These are phyloP conservation scores for Novymonas esmeraldas DNA, from an alignment of 208 protist genomes.

Conservation along the genomic window DNA sequence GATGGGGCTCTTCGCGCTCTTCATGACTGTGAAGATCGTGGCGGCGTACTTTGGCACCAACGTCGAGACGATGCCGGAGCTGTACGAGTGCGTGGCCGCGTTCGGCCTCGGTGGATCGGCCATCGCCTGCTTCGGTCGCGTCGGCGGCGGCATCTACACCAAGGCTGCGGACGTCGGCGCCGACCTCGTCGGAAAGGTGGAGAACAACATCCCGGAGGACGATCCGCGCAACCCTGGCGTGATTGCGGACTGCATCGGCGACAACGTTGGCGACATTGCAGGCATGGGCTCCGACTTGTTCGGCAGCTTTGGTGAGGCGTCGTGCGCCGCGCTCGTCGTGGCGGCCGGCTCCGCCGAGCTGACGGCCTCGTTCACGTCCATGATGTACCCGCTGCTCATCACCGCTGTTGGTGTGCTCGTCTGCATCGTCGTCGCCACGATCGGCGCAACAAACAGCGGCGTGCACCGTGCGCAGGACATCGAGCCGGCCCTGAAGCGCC, in stretches of 20 bases:
- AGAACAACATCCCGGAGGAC: constrained; percentile 96
- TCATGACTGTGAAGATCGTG: constrained; percentile 68
- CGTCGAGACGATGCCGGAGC: constrained; percentile 42
- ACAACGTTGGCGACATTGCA: constrained; percentile 96
- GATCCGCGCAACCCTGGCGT: constrained; percentile 96
- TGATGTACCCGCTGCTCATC: constrained; percentile 92
- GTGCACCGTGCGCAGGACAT: constrained; percentile 66
- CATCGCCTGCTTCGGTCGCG: constrained; percentile 95
- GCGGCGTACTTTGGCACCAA: constrained; percentile 59
- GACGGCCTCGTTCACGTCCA: constrained; percentile 61
- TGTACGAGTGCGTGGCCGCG: constrained; percentile 90
- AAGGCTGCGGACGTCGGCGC: constrained; percentile 96
- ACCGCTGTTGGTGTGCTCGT: constrained; percentile 77
- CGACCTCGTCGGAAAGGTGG: constrained; percentile 96
- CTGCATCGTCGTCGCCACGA: constrained; percentile 69
- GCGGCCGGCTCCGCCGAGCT: constrained; percentile 68
- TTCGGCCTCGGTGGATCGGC: constrained; percentile 96
- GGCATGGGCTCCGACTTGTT: constrained; percentile 96
- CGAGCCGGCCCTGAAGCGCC: constrained; percentile 80
- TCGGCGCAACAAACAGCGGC: constrained; percentile 59
- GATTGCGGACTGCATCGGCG: constrained; percentile 96
- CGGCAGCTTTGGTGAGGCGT: constrained; percentile 95
- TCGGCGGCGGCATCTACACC: constrained; percentile 97
- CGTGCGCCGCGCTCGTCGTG: constrained; percentile 93
- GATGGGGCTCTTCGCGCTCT: constrained; percentile 80